Evolutionary conservation across 2,329 filamentous ascomycete genomes (phyloP).

Genomic region (Aspergillus pseudoglaucus): DNA sequence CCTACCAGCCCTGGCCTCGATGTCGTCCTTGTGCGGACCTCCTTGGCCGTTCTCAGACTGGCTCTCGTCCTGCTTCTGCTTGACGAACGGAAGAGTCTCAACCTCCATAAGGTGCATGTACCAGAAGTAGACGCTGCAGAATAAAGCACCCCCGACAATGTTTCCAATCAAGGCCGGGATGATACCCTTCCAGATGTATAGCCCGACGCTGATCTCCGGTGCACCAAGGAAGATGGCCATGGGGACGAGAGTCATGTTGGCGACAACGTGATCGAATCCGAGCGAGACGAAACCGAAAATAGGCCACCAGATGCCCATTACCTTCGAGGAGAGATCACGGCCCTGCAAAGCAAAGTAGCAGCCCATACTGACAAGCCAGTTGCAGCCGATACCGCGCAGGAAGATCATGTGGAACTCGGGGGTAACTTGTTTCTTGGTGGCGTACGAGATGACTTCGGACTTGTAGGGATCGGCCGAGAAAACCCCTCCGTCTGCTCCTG

Average conservation of each 20-base stretch:
- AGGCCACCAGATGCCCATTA: slow-evolving; percentile 52
- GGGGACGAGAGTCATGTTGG: slow-evolving; percentile 52
- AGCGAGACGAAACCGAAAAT: slow-evolving; percentile 50
- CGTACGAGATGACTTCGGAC: slow-evolving; percentile 40
- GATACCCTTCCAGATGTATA: slow-evolving; percentile 55
- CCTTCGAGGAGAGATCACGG: slow-evolving; percentile 48
- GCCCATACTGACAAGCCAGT: slow-evolving; percentile 54
- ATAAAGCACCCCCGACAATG: slow-evolving; percentile 48
- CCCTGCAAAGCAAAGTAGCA: slow-evolving; percentile 42
- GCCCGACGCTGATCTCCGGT: slow-evolving; percentile 38
- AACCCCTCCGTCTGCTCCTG: slow-evolving; percentile 37
- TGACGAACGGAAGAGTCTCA: slow-evolving; percentile 11
- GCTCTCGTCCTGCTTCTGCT: slow-evolving; percentile 3
- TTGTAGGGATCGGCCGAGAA: slow-evolving; percentile 42
- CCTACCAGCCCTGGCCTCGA: slow-evolving; percentile 1
- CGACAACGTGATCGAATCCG: slow-evolving; percentile 51
- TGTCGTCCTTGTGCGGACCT: not conserved
- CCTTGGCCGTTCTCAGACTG: not conserved
- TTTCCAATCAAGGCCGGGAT: slow-evolving; percentile 51
- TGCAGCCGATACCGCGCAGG: slow-evolving; percentile 49
- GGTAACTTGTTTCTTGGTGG: slow-evolving; percentile 44
- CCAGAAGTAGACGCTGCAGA: slow-evolving; percentile 47
- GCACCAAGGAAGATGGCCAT: slow-evolving; percentile 46
- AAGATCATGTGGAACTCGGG: slow-evolving; percentile 50
- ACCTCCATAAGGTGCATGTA: slow-evolving; percentile 38